These are phyloP conservation scores for Papilionanthe hybrid DNA, from an alignment of 116 monocot genomes.

Conservation along the genomic window DNA sequence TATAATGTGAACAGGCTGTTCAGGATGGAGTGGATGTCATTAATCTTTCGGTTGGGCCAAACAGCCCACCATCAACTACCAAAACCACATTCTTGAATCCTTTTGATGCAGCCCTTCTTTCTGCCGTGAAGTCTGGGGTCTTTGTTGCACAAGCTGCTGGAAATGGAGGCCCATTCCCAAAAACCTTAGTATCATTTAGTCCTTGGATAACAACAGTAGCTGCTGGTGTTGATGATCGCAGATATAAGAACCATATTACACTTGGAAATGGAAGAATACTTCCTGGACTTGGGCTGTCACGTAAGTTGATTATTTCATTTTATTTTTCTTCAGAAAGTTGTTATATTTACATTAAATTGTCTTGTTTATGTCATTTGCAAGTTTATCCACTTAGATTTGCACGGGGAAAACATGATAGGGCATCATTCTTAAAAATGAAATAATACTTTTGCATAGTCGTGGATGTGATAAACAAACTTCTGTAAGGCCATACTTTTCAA, in stretches of 20 bases:
- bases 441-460: neutral
- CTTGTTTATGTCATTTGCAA: neutral
- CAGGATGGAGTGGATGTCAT: constrained; percentile 93
- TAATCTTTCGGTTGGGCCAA: constrained; percentile 96
- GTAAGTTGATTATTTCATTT: constrained; percentile 35
- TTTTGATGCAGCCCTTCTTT: constrained; percentile 90
- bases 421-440: neutral
- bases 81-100: constrained; percentile 92
- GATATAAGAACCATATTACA: constrained; percentile 79
- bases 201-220: constrained; percentile 96
- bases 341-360: neutral
- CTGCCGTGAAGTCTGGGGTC: constrained; percentile 95
- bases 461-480: neutral
- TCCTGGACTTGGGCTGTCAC: constrained; percentile 84
- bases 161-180: constrained; percentile 93
- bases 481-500: neutral
- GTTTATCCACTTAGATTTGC: neutral
- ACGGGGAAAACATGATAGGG: neutral
- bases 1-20: constrained; percentile 69
- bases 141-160: constrained; percentile 98
- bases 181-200: constrained; percentile 92
- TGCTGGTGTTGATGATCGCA: constrained; percentile 94
- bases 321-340: neutral
- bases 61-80: constrained; percentile 82
- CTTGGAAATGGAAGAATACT: constrained; percentile 76